These are phyloP conservation scores for Astragalus membranaceus DNA, from an alignment of 306 rosid genomes.

Conservation along the genomic window DNA sequence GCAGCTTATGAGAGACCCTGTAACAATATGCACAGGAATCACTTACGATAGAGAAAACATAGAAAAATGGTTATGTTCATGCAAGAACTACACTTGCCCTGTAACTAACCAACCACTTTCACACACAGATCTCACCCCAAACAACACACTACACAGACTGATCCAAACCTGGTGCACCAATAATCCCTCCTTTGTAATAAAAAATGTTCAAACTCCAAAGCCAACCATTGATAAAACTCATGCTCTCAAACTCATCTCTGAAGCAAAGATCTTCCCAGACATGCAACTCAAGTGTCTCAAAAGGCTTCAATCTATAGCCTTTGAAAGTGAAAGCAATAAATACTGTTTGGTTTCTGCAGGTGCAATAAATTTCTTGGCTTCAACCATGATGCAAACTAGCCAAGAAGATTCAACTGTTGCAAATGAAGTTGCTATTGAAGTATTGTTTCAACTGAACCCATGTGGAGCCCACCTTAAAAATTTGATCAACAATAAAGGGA, in stretches of 20 bases:
- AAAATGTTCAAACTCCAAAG: constrained; percentile 40
- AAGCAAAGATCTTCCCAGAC: constrained; percentile 32
- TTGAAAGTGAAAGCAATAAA: constrained; percentile 37
- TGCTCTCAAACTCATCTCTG: constrained; percentile 31
- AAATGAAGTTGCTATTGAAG: constrained; percentile 34
- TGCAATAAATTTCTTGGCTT: constrained; percentile 38
- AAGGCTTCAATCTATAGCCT: constrained; percentile 38
- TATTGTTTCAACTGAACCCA: constrained; percentile 36
- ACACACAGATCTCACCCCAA: constrained; percentile 47
- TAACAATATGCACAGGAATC: constrained; percentile 62
- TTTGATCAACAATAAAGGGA: constrained; percentile 18
- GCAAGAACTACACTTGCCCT: constrained; percentile 43
- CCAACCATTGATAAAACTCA: constrained; percentile 44
- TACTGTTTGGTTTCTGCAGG: constrained; percentile 34
- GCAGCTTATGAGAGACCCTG: constrained; percentile 65
- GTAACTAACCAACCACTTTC: constrained; percentile 41
- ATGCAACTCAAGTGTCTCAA: constrained; percentile 27
- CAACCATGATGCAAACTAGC: constrained; percentile 15
- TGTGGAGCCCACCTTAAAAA: constrained; percentile 25
- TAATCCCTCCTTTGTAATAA: constrained; percentile 32
- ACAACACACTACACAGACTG: constrained; percentile 61
- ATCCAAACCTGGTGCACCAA: constrained; percentile 62
- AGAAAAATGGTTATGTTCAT: constrained; percentile 46
- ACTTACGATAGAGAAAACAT: constrained; percentile 57
- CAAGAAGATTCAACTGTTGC: not conserved